Evolutionary conservation across 2,329 filamentous ascomycete genomes (phyloP), one percentile per base, ranked within the genome.

Genomic region (Aspergillus fumigatiaffinis): DNA sequence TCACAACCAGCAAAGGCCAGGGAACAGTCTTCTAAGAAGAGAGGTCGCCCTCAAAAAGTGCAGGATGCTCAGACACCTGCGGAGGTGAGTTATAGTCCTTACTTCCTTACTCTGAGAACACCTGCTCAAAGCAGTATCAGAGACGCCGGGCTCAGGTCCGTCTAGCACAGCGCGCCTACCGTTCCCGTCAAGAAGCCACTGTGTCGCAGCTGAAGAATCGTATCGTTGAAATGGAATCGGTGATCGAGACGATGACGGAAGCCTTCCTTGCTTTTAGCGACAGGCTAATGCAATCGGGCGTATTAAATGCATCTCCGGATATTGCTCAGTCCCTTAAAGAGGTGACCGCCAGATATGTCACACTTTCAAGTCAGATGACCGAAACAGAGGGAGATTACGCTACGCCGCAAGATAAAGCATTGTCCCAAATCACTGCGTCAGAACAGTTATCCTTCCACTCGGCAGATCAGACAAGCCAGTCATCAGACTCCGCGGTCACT

Each of bases 41-140:
- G 44, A 47, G 44, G 44, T 23, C 44, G 44, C 12, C 44, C 44
- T 47, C 44, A 26, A 6, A 47, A 47, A 47, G 44, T 25, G 12
- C 12, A 21, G 21, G 21, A 47, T 47, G 20, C 14, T 23, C 21
- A 23, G 42, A 42, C 20, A n/a, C 21, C 54, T 55, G 28, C 21
- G 38, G 42, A 21, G 20, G 42, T 60, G 59, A 56, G 50, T 60
- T 28, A 58, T 60, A 56, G 50, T 57, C 12, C 57, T 60, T 20
- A 26, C 54, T 3, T 28, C 50, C 29, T 42, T 54, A 10, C 54
- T 51, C 29, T 14, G 52, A 1, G 29, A 52, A 2, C 53, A 57
- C 26, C 79, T 87, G n/a, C 82, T 87, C 54, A 82, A 77, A 82
- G 48, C 35, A 14, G n/a, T 25, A 20, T 25, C 23, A 56, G 54